Conservation (phyloP, 2,329 filamentous ascomycete species). For the Paecilomyces fulvus region DNA sequence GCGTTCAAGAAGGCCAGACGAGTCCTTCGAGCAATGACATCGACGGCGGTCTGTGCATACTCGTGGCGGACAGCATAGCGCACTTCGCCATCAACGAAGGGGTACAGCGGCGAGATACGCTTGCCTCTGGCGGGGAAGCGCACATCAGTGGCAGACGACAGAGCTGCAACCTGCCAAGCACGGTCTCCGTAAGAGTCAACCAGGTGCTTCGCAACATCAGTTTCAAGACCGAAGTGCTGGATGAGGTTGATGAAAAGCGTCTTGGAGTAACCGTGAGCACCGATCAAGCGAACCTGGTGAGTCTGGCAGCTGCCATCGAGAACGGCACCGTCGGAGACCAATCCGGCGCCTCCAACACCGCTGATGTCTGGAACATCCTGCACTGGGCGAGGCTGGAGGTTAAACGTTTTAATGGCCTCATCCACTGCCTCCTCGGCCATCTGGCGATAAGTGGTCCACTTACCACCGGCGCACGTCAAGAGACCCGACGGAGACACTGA, state of each 20-base stretch:
- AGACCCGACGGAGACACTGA: conserved; percentile 71
- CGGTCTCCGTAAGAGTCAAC: conserved; percentile 83
- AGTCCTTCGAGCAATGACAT: conserved; percentile 77
- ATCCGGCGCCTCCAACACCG: conserved; percentile 62
- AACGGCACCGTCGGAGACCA: conserved; percentile 61
- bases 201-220: conserved; percentile 83
- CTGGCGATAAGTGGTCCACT: conserved; percentile 89
- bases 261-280: conserved; percentile 80
- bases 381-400: conserved; percentile 50
- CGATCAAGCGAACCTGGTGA: conserved; percentile 70
- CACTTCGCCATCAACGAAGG: conserved; percentile 86
- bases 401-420: conserved; percentile 63
- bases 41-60: conserved; percentile 83
- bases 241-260: conserved; percentile 92
- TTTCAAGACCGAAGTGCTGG: conserved; percentile 86
- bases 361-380: conserved; percentile 57
- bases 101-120: conserved; percentile 72
- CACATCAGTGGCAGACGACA: conserved; percentile 66
- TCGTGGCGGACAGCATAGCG: conserved; percentile 82
- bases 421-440: conserved; percentile 90
- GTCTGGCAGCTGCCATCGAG: conserved; percentile 74
- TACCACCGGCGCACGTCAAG: conserved; percentile 77
- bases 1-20: conserved; percentile 85
- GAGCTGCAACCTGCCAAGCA: conserved; percentile 78
- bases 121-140: conserved; percentile 77